A percentile compares a stretch with the other conserved stretches of the same genome.
Conservation (phyloP, 1,284 basidiomycete species). For the Peniophora sp. region DNA sequence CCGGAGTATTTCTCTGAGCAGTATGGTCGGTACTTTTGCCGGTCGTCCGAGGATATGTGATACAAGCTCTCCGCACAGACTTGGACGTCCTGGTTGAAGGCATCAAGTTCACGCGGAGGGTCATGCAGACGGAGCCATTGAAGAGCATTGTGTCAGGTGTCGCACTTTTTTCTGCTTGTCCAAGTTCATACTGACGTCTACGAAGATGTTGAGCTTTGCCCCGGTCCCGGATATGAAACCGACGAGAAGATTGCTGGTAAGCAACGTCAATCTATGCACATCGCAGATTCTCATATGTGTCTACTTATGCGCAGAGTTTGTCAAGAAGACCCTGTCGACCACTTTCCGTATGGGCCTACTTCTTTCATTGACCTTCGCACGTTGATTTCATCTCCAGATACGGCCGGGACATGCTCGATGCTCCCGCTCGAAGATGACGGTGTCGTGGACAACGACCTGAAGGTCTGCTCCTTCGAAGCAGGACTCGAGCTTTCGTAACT, state of each 20-base stretch:
- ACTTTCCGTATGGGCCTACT: conserved; percentile 3
- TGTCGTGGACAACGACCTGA: conserved; percentile 10
- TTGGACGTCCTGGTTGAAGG: too few relatives aligned
- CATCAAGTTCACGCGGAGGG: conserved; percentile 8
- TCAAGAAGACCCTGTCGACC: conserved; percentile 15
- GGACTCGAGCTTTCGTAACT: neutral
- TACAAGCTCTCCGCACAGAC: too few relatives aligned
- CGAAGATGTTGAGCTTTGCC: neutral
- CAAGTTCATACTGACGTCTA: too few relatives aligned
- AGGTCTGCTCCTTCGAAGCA: conserved; percentile 8
- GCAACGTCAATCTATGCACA: neutral
- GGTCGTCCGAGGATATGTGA: neutral
- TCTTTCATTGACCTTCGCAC: too few relatives aligned
- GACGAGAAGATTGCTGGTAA: conserved; percentile 8
- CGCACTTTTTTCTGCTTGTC: too few relatives aligned
- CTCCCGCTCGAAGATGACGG: conserved; percentile 10
- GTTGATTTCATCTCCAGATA: conserved; percentile 13
- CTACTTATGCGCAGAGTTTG: neutral
- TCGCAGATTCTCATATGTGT: neutral
- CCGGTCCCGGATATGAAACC: conserved; percentile 9
- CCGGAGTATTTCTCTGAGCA: conserved; percentile 12
- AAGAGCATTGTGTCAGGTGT: conserved; percentile 7
- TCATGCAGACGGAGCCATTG: conserved; percentile 8
- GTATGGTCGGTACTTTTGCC: conserved; percentile 5
- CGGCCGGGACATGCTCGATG: conserved; percentile 20